Evolutionary conservation across 2,329 filamentous ascomycete genomes (phyloP), one percentile per base, ranked within the genome.

Genomic region (Trichoderma sp.): DNA sequence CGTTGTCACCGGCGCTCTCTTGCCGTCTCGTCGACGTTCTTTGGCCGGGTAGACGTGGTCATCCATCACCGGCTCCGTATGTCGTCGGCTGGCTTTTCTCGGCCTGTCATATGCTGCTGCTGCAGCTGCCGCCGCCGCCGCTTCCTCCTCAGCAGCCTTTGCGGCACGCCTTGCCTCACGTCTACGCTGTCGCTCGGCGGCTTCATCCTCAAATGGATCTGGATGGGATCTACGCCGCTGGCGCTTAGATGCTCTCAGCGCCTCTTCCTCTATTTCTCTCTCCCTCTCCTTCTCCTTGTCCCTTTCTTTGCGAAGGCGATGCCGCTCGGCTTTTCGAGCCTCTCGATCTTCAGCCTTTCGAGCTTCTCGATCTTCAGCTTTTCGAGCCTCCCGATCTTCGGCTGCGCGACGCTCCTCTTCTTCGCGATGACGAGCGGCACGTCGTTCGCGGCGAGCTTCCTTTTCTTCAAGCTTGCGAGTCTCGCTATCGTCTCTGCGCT

Each of bases 401-500:
- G 82, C 81, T n/a, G 85, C 86, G 63, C 85, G 87, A 24, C 87
- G 86, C 63, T 89, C 88, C 2, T 83, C 83, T 38, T 88, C 87
- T 72, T 89, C 87, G n/a, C 85, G 84, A 71, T 85, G 83, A 24
- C 87, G 86, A 59, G 85, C 85, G 1, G 86, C 86, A 31, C 87
- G 86, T 12, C 89, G 85, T 77, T 91, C 91, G 7, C 89, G 87
- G 53, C 90, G 87, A 3, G 88, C 87, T 69, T 91, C 89, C 77
- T 89, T 91, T 75, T 92, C 90, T 77, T 90, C 89, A 74, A 87
- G 85, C 75, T 85, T 85, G 11, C 78, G 79, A 77, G 86, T 85
- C 77, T 92, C 89, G 1, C 85, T 86, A n/a, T 89, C 89, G 41
- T 89, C 89, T 75, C 91, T 90, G 60, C 89, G 87, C 74, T 85